Base-by-base conservation (phyloP, 169 alveolate species). In the Toxoplasma gondii region DNA sequence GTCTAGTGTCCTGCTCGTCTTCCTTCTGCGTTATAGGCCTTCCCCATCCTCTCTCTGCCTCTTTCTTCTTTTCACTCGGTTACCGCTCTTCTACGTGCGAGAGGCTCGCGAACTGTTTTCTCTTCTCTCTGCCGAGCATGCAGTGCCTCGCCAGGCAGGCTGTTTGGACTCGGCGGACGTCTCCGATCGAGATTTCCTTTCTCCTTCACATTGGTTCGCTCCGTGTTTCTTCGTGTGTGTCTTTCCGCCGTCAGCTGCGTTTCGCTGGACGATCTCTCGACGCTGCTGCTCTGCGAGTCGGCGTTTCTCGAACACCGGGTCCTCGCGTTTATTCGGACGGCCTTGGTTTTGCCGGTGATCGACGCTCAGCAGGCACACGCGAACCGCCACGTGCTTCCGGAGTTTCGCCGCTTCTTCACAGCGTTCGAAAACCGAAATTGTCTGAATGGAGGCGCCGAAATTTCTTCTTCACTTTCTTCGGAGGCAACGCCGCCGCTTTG, bases 241-340 rank as follows among this genome's bases (percentile, higher is more conserved):
- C n/a, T 78, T 7, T 4, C 41, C 12, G 38, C 12, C 27, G 29
- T 31, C 93, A 88, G 93, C 84, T 88, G 54, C 41, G 94, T 91
- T 9, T 91, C 88, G 49, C 41, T 91, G 34, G 80, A 70, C 80
- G 94, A 91, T 58, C 0, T 91, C 58, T 43, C 91, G 24, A 78
- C 84, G 54, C 90, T 91, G 81, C 94, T 91, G 78, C 94, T 69
- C 58, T 91, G 94, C 90, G 84, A 82, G 36, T 41, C 83, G 31
- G 34, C 54, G 82, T 91, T 53, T 44, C 39, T 80, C 12, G 88
- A 91, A 82, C 78, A 91, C 78, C 94, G 94, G 31, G 94, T 91
- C 38, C 90, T 82, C 17, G n/a, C 90, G n/a, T 82, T 82, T 36
- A 41, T 82, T 43, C 90, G 90, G 17, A 17, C 90, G 5, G 67